Conservation (phyloP, 202 grass and related monocot species). For the Zizania palustris region DNA sequence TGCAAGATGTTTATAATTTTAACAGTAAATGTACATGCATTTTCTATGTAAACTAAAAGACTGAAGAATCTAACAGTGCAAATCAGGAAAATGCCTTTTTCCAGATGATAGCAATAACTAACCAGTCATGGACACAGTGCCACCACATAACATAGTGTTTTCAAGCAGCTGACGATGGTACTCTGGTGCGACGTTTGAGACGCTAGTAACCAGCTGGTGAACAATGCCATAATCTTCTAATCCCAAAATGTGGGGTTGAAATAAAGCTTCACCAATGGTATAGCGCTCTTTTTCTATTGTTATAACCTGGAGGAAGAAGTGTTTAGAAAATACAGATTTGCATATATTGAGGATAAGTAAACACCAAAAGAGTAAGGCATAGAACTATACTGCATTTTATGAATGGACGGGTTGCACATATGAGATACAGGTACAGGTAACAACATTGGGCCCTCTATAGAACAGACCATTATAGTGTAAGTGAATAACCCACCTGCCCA, state of each 20-base stretch:
- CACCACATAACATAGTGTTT: constrained; percentile 94
- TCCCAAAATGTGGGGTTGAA: constrained; percentile 85
- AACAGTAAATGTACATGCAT: constrained; percentile 18
- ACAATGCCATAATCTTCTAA: constrained; percentile 97
- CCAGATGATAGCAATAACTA: constrained; percentile 32
- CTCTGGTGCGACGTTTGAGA: constrained; percentile 90
- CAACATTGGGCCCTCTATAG: neutral
- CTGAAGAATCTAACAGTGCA: neutral
- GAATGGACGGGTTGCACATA: constrained; percentile 15
- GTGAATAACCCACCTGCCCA: constrained; percentile 77
- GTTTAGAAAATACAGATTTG: constrained; percentile 24
- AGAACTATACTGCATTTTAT: neutral
- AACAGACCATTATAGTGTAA: constrained; percentile 24
- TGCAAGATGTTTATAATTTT: neutral
- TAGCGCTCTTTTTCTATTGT: constrained; percentile 77
- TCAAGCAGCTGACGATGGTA: constrained; percentile 93
- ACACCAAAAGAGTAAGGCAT: neutral
- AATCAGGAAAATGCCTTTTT: constrained; percentile 11
- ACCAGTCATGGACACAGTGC: constrained; percentile 85
- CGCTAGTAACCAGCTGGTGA: constrained; percentile 76
- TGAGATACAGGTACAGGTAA: constrained; percentile 29
- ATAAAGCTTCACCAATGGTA: constrained; percentile 94
- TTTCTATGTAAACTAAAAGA: constrained; percentile 22
- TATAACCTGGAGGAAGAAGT: constrained; percentile 64
- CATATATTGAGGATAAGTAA: constrained; percentile 14